Evolutionary conservation across 129 eudicot genomes (phyloP).

Genomic region (Erigeron canadensis): DNA sequence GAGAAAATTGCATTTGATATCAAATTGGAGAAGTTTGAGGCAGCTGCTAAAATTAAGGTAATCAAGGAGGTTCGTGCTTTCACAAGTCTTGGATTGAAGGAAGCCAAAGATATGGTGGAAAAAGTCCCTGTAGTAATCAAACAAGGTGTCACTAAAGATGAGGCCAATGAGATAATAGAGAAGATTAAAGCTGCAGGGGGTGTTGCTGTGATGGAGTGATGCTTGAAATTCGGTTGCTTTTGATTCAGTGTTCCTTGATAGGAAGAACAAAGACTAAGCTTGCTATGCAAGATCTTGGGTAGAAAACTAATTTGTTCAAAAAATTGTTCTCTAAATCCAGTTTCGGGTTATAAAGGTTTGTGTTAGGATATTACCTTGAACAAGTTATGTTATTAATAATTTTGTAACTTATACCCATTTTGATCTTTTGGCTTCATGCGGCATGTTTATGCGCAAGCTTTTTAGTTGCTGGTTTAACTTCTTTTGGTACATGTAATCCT

Average conservation of each 20-base stretch:
- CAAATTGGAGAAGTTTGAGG: constrained; percentile 62
- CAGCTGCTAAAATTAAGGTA: constrained; percentile 60
- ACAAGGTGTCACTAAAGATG: constrained; percentile 74
- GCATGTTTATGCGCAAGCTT: constrained; percentile 1
- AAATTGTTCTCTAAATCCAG: constrained; percentile 6
- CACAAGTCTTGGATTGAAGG: constrained; percentile 66
- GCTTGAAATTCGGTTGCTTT: neutral
- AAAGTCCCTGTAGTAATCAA: constrained; percentile 54
- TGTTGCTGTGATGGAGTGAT: constrained; percentile 71
- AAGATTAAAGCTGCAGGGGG: constrained; percentile 70
- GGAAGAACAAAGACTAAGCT: too few species aligned
- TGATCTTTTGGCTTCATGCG: constrained; percentile 6
- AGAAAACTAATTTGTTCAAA: neutral
- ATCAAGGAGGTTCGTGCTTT: constrained; percentile 76
- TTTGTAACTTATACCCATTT: constrained; percentile 18
- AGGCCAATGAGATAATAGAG: constrained; percentile 56
- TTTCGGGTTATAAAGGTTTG: constrained; percentile 19
- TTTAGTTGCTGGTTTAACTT: neutral
- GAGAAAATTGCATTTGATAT: constrained; percentile 76
- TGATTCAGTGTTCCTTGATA: neutral
- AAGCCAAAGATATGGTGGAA: constrained; percentile 74
- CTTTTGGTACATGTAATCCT: neutral
- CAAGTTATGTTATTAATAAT: constrained; percentile 26
- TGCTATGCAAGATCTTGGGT: constrained; percentile 20
- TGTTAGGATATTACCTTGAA: constrained; percentile 13